Base-by-base conservation (phyloP, 73 alveolate genomes). In the Stentor coeruleus region DNA sequence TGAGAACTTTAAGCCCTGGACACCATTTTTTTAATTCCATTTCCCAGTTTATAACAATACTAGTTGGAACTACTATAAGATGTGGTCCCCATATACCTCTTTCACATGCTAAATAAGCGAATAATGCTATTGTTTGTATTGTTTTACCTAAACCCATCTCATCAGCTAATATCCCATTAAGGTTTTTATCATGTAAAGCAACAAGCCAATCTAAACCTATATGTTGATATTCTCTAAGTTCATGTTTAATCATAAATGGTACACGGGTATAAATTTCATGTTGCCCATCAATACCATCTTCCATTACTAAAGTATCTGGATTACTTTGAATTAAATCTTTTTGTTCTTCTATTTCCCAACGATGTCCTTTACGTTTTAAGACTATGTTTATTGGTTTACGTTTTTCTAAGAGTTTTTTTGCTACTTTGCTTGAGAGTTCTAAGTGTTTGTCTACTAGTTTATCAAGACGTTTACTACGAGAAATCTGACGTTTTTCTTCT, bases 81-180 rank as follows among this genome's bases (percentile, higher is more conserved):
- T 98, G 99, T 39, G 99, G 99, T 0, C 99, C 99, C 99, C 99
- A 98, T 35, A 96, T 86, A 2, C 97, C 98, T 74, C 82, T 14
- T 73, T 28, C 41, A 81, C 97, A 91, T 3, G 99, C 99, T 37
- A 94, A 85, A 83, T 93, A 92, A 0, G 99, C 99, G 30, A 96
- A 75, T 42, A 96, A 90, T 0, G 99, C 92, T 31, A 95, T 96
- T 3, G 99, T 95, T 86, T 96, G 95, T 30, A 94, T 95, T 3
- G 99, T 94, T 75, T 95, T 96, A 35, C 99, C 99, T 59, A 94
- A 88, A 74, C 99, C 99, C 99, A 91, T 93, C 88, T 98, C 99
- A 90, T 98, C 99, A 15, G 99, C 99, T 73, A 98, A 88, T 49
- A 98, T 98, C 39, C 99, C 99, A 89, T 98, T 98, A 84, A 98